Percentiles rank a stretch among this genome's conserved stretches.
phyloP scores from a whole-genome alignment of 805 yeast species.

The Metschnikowia orientalis region DNA sequence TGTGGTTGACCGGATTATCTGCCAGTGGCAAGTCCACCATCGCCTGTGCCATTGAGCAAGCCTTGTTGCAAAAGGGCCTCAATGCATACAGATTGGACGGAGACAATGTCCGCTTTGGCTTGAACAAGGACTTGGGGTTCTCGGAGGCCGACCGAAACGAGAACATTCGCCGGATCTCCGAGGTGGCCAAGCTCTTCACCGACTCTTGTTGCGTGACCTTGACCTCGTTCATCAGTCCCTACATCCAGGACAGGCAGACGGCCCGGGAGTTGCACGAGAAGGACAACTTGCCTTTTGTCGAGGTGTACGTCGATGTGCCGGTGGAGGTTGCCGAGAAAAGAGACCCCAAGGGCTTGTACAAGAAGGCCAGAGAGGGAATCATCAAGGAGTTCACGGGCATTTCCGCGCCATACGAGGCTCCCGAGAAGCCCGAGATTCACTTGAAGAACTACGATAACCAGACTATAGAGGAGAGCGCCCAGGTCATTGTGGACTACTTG shows the following conservation, averaged over 20 bases:
- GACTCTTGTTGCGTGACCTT: slow-evolving; percentile 86
- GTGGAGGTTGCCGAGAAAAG: slow-evolving; percentile 92
- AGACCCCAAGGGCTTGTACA: slow-evolving; percentile 95
- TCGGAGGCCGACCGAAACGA: slow-evolving; percentile 89
- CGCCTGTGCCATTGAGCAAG: slow-evolving; percentile 90
- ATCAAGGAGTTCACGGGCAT: slow-evolving; percentile 95
- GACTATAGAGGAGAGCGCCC: slow-evolving; percentile 78
- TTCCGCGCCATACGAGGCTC: slow-evolving; percentile 94
- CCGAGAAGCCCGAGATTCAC: slow-evolving; percentile 78
- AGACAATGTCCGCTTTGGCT: slow-evolving; percentile 90
- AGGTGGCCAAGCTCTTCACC: slow-evolving; percentile 89
- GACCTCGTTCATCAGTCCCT: slow-evolving; percentile 92
- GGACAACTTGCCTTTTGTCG: slow-evolving; percentile 76
- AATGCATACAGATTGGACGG: slow-evolving; percentile 88
- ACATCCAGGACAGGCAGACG: slow-evolving; percentile 72
- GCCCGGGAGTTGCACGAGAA: slow-evolving; percentile 83
- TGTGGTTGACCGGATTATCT: slow-evolving; percentile 93
- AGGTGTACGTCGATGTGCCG: slow-evolving; percentile 91
- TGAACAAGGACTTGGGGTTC: slow-evolving; percentile 93
- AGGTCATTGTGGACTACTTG: slow-evolving; percentile 64
- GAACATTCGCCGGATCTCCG: slow-evolving; percentile 91
- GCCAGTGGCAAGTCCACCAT: slow-evolving; percentile 95
- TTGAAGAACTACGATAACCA: slow-evolving; percentile 62
- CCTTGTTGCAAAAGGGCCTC: slow-evolving; percentile 62
- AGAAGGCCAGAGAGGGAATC: slow-evolving; percentile 92